Evolutionary conservation across 2,329 filamentous ascomycete species (phyloP).

Genomic region (Aschersonia sp.): DNA sequence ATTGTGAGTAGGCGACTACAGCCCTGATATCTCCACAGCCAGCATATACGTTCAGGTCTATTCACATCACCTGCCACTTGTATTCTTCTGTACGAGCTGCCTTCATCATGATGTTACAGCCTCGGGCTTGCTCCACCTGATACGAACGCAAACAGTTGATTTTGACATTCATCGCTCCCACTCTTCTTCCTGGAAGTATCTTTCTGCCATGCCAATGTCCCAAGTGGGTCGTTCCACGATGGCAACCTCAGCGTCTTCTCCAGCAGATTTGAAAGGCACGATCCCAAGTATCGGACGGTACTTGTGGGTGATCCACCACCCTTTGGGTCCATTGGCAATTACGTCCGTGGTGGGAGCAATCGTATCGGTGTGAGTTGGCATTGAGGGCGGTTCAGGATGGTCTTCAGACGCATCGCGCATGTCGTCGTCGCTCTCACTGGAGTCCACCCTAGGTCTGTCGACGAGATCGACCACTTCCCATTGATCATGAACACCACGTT

Average conservation of each 20-base stretch:
- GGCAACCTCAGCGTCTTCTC: conserved; percentile 56
- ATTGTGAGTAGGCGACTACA: too few species aligned
- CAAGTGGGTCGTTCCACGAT: conserved; percentile 76
- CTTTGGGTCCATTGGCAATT: conserved; percentile 15
- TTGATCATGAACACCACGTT: conserved; percentile 24
- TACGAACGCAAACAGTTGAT: too few species aligned
- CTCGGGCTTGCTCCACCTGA: too few species aligned
- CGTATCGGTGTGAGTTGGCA: conserved; percentile 8
- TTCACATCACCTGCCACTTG: too few species aligned
- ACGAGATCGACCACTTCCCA: conserved; percentile 23
- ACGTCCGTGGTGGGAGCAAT: conserved; percentile 3
- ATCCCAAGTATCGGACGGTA: conserved; percentile 84
- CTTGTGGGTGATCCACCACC: conserved; percentile 75
- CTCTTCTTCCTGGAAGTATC: conserved; percentile 48
- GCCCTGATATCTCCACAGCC: too few species aligned
- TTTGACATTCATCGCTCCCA: conserved; percentile 23
- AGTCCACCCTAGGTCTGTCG: conserved; percentile 20
- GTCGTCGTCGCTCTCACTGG: conserved; percentile 21
- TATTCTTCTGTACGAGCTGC: too few species aligned
- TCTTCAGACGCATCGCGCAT: conserved; percentile 19
- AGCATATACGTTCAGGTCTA: too few species aligned
- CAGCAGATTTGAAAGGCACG: conserved; percentile 27
- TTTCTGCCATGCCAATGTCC: conserved; percentile 64
- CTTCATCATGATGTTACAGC: too few species aligned
- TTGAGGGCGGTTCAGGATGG: conserved; percentile 18